Evolutionary conservation across 1,139 yeast species (phyloP).

Genomic region (Debaryomyces subglobosus): DNA sequence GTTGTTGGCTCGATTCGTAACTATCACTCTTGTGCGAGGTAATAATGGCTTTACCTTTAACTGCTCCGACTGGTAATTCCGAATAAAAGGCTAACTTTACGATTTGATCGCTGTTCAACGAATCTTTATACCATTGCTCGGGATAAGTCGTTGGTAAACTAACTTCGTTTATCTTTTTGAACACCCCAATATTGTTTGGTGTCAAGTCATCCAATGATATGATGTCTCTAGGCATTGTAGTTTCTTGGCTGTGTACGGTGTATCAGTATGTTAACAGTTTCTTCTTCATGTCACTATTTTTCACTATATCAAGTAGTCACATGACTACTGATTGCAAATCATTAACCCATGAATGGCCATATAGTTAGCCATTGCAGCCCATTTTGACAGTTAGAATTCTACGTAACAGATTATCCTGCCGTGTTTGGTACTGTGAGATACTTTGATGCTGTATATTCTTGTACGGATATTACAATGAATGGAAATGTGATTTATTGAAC

Average conservation of each 20-base stretch:
- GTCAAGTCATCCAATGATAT: constrained; percentile 61
- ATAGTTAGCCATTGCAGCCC: background rate
- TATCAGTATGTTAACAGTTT: too few relatives aligned
- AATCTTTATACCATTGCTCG: constrained; percentile 47
- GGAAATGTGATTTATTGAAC: background rate
- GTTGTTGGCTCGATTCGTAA: constrained; percentile 29
- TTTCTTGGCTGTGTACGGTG: background rate
- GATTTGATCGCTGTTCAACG: constrained; percentile 37
- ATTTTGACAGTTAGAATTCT: background rate
- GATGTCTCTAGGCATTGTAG: constrained; percentile 33
- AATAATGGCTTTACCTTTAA: constrained; percentile 53
- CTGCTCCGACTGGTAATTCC: constrained; percentile 73
- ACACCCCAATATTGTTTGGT: constrained; percentile 54
- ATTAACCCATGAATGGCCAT: background rate
- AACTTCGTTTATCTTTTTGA: constrained; percentile 51
- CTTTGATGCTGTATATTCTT: background rate
- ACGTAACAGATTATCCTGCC: background rate
- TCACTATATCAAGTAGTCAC: constrained; percentile 1
- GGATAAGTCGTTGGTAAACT: constrained; percentile 46
- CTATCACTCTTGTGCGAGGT: constrained; percentile 26
- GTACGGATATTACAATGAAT: background rate
- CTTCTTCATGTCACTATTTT: background rate
- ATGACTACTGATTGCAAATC: constrained; percentile 6
- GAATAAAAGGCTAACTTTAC: constrained; percentile 55
- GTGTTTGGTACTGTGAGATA: background rate